Evolutionary conservation across 805 yeast genomes (phyloP), one percentile per base, ranked within the genome.

Genomic region (Pichia californica): DNA sequence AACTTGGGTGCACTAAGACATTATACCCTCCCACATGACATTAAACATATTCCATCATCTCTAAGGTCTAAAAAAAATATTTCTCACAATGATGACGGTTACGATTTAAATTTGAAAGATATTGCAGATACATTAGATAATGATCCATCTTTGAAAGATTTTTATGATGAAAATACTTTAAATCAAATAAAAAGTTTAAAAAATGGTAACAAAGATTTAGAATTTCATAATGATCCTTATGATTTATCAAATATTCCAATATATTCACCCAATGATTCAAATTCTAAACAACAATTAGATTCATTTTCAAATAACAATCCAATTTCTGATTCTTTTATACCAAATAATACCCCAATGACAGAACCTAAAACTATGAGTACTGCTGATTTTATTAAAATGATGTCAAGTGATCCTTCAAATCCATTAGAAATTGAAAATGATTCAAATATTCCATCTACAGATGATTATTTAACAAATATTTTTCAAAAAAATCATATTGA

Each of bases 141-240:
- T 29, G 60, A 61, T 39, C 62, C 63, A 1, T 55, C 56, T 38
- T 41, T 59, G n/a, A 58, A 46, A 30, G 60, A 56, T 2, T 63
- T 61, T 34, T 55, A 54, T 39, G 54, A 49, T 31, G 39, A 37
- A 0, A 41, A 43, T 1, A 41, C 45, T 11, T 28, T 44, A 9
- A 27, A 21, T 11, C 27, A 34, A 14, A 37, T 36, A 5, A 36
- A 45, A 14, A 20, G 32, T 4, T 16, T 19, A 11, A 25, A 25
- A 6, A 18, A 40, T 16, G 28, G 16, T 2, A 19, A 7, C 26
- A 20, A 20, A 11, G 23, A 33, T n/a, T 9, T 10, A 10, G 44
- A 41, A 7, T 21, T 23, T 15, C 16, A 20, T 10, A 46, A 38
- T 7, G 58, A 56, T 34, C 53, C 49, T 2, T 58, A 44, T 41